Evolutionary conservation across 2,329 filamentous ascomycete species (phyloP), one percentile per base, ranked within the genome.

Genomic region (Epichloe sylvatica): DNA sequence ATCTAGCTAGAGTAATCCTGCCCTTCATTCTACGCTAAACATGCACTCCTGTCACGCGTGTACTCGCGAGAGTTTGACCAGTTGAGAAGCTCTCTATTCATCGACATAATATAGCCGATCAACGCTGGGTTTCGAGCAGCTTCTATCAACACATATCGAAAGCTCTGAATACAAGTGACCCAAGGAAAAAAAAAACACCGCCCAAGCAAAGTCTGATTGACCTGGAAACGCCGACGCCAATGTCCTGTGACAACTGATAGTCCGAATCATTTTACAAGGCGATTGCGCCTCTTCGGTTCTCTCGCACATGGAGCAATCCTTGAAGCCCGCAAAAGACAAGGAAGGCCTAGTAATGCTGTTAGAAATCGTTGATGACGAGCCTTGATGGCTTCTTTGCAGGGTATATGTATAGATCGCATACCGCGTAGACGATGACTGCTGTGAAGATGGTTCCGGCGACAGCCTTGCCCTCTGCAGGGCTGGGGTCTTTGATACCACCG

Each of bases 241-340:
- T 36, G 41, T 50, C 25, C 25, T 39, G 11, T 33, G 19, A 33
- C 12, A 34, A 23, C 11, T n/a, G 9, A 45, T 12, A 8, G 15
- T 36, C 7, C 13, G 8, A 21, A 40, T 25, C 43, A 40, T 49
- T 52, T 67, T 66, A 76, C 64, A 95, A 73, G 52, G 84, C 80
- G 70, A 95, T 95, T 54, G 87, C 84, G 55, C 90, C 90, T 64
- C 85, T 77, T 67, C 86, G 77, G 68, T 80, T 88, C 67, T 90
- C 84, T 67, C 88, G 83, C 60, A 87, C 70, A 68, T 97, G 89
- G 53, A 96, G 76, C 62, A 85, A 79, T 55, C 89, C 91, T 67
- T 97, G 91, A 57, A 90, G 79, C 51, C 84, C 86, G 69, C 91
- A 97, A 71, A 94, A 96, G 46, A 94, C 75, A 50, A 96, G 78